Evolutionary conservation across 2,329 filamentous ascomycete species (phyloP), one percentile per base, ranked within the genome.

Genomic region (Pestalotiopsis sp.): DNA sequence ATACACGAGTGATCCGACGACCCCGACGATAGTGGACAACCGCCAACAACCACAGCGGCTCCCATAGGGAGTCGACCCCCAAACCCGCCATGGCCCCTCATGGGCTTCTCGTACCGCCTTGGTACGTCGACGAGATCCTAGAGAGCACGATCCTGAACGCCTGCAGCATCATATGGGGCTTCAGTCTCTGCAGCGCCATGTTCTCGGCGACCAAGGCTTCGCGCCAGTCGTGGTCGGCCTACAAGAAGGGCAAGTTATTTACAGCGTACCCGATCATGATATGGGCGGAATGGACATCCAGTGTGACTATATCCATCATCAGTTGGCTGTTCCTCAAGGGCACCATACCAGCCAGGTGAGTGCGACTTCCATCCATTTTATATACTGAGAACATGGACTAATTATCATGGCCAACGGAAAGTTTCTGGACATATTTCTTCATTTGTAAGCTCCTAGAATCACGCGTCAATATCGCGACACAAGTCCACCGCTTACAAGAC

Each of bases 231-330:
- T 69, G 69, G 27, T 36, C 64, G n/a, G 72, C 76, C 36, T 68
- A 61, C 27, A 67, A 70, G 52, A 69, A 74, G n/a, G 76, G 73
- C 69, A 71, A 75, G 41, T 67, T 72, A 6, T 69, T 75, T 39
- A 76, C 72, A 13, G 70, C 72, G 27, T 81, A 81, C 65, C 67
- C 79, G 7, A 72, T 73, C 69, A 77, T 80, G 78, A 73, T 81
- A 61, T 82, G 79, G 79, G 52, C 73, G 17, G 78, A 81, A 68
- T 73, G 77, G 62, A 4, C 72, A 2, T 72, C 75, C 5, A 78
- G 74, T 68, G 49, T 78, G 2, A 63, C 67, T 6, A 79, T 79
- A 61, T 72, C 74, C n/a, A 66, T 79, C 4, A 65, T 77, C 6
- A 73, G 71, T 36, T 81, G 76, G 75, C 70, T 80, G 7, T 76